These are phyloP conservation scores for Monilinia vaccinii-corymbosi DNA, from an alignment of 2,329 filamentous ascomycete genomes.

Conservation along the genomic window DNA sequence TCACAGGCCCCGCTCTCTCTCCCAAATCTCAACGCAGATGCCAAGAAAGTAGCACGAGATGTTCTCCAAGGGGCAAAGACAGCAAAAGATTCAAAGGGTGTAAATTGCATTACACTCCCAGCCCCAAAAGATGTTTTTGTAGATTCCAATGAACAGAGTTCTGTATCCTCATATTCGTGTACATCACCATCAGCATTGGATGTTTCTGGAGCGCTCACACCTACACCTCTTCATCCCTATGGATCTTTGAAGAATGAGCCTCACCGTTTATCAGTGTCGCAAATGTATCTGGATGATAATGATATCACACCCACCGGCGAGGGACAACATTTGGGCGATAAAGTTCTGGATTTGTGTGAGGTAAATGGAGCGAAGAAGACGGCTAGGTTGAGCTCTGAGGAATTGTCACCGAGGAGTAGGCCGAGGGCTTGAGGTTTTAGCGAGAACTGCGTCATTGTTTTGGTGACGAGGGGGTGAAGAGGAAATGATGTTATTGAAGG, in stretches of 20 bases:
- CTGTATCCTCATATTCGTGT: background rate
- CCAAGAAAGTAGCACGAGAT: conserved; percentile 18
- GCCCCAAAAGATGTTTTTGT: background rate
- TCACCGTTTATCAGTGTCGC: background rate
- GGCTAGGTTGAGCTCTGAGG: background rate
- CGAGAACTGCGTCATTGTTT: background rate
- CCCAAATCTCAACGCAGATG: conserved; percentile 22
- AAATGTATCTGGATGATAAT: background rate
- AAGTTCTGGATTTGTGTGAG: background rate
- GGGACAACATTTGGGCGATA: background rate
- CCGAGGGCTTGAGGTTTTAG: background rate
- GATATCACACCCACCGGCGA: background rate
- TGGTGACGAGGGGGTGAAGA: background rate
- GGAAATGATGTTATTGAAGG: no score
- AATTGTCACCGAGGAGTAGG: conserved; percentile 2
- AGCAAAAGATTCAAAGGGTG: background rate
- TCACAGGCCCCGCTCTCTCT: conserved; percentile 17
- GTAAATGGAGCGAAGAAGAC: background rate
- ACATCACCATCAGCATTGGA: background rate
- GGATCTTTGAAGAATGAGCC: background rate
- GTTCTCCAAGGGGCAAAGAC: conserved; percentile 14
- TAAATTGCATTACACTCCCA: background rate
- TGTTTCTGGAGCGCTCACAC: background rate
- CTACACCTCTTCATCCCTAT: background rate
- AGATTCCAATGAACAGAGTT: background rate